Base-by-base conservation (phyloP, 192 early-diverging fungal genomes). In the Gryganskiella cystojenkinii region DNA sequence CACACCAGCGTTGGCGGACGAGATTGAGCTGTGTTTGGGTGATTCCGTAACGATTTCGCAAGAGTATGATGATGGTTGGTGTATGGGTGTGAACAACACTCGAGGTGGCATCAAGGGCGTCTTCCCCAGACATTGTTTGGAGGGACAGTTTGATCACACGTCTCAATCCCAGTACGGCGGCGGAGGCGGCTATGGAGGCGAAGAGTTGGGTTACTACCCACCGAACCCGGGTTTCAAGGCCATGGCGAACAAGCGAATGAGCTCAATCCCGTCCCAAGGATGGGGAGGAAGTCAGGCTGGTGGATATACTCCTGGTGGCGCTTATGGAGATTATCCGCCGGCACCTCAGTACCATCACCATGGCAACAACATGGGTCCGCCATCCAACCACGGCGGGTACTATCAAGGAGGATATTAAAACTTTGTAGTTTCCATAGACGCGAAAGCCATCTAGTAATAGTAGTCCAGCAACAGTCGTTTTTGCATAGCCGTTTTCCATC, bases 61-160 rank as follows among this genome's bases (percentile, higher is more conserved):
- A 34, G 83, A 84, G 51, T 89, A 83, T 50, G 88, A 89, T 66
- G 88, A 89, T 72, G 88, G 88, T 11, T 89, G 88, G 88, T 84
- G 83, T 58, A 75, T 81, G 46, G 88, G 84, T 35, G 56, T 83
- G 20, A 89, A 89, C 56, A 64, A 84, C 43, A 71, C 84, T 14
- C 76, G 80, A 17, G 80, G 71, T 3, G 73, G 80, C 40, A 58
- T 60, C 27, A 68, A 81, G 52, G 88, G 88, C 45, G 85, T 87
- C 4, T 87, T 89, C 82, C 88, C 88, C 19, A 67, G 80, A 42
- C 83, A 86, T 46, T 87, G 85, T 58, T 61, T 87, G 17, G 82
- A 86, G 30, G 71, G 70, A 0, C 61, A 60, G 3, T 69, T 69
- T 34, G 67, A 60, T 25, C 45, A 24, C 20, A 42, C 66, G 50